Conservation (phyloP, 2,329 filamentous ascomycete genomes). For the Aspergillus ibericus region DNA sequence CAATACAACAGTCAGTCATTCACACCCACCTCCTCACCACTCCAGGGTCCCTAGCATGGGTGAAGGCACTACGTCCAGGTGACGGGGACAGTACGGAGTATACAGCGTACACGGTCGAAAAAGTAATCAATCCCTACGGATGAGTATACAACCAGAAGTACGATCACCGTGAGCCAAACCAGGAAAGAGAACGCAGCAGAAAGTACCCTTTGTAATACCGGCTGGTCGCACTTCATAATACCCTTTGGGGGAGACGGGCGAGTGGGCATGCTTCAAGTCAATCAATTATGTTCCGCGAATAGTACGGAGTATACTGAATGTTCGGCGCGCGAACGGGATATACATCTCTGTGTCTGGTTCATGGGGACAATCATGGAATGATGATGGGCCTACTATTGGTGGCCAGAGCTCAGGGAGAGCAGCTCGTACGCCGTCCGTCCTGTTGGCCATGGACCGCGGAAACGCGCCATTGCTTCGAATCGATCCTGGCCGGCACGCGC, state of each 20-base stretch:
- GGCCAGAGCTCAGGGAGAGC: neutral
- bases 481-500: neutral
- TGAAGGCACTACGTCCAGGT: constrained; percentile 7
- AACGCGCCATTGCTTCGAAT: constrained; percentile 2
- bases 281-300: constrained; percentile 4
- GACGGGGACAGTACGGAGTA: neutral
- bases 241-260: neutral
- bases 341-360: neutral
- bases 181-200: neutral
- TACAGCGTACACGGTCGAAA: no score
- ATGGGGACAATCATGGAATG: neutral
- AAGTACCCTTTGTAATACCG: neutral
- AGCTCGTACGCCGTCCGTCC: neutral
- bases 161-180: neutral
- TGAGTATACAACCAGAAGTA: no score
- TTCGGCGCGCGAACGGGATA: neutral
- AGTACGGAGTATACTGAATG: neutral
- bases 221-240: neutral
- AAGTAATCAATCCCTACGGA: no score
- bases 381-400: neutral
- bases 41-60: constrained; percentile 14
- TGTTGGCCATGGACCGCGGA: neutral
- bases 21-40: constrained; percentile 4
- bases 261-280: neutral
- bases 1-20: constrained; percentile 5